Evolutionary conservation across 1,284 basidiomycete genomes (phyloP), one percentile per base, ranked within the genome.

Genomic region (Cerioporus squamosus): DNA sequence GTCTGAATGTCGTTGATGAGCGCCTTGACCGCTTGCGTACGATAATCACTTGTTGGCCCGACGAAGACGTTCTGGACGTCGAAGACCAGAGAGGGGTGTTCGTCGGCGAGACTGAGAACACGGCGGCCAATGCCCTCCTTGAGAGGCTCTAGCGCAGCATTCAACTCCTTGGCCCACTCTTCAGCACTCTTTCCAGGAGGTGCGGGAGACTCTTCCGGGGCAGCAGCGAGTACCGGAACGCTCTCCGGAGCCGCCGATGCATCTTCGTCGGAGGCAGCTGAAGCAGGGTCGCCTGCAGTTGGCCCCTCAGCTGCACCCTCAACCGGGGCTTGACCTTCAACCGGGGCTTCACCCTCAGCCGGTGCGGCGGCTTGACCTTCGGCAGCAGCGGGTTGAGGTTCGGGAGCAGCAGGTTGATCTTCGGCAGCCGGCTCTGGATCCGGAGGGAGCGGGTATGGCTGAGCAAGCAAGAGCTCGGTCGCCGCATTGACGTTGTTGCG

Each of bases 401-500:
- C 67, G 17, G 55, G 55, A 20, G 54, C 68, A 3, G 67, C 66
- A 38, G 67, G 66, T 24, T 63, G 70, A 1, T 64, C 70, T 1
- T 66, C 73, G 18, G 75, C 75, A 15, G 76, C 72, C 3, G 73
- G 70, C 15, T 76, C 76, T 1, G 79, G 84, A 65, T 90, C 89
- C 7, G 86, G 83, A 31, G 85, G 83, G 55, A 94, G 82, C 3
- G 90, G 83, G 68, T 93, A 92, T 0, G 94, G 95, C 68, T 94
- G 88, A 1, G 85, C 84, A 22, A 99, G 79, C 1, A 99, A 81
- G 18, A 94, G 81, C 67, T 99, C 97, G 0, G 97, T 91, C 2
- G 97, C 97, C 6, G 91, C 87, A 39, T 82, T 89, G 65, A 98
- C 81, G 67, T 97, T 97, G 76, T 98, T 98, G 61, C 91, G 86